Conservation (phyloP, 2,329 filamentous ascomycete genomes). For the Talaromyces sp. region DNA sequence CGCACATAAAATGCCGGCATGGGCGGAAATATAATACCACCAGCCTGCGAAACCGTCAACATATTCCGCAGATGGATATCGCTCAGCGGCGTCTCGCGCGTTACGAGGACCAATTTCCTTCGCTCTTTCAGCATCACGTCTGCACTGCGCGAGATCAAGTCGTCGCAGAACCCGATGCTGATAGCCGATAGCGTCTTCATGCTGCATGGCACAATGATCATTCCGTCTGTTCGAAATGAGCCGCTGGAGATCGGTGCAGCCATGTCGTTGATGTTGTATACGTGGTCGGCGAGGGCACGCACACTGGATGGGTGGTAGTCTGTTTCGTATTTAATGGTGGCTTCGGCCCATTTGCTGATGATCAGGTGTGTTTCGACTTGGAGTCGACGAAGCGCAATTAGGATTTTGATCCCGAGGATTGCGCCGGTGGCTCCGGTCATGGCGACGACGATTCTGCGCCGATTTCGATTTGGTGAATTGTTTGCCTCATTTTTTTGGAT, state of each 20-base stretch:
- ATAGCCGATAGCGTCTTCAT: constrained; percentile 42
- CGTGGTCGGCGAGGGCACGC: constrained; percentile 6
- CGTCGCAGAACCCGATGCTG: constrained; percentile 32
- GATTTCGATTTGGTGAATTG: too few species aligned
- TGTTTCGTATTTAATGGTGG: constrained; percentile 18
- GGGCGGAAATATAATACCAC: constrained; percentile 35
- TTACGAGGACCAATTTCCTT: constrained; percentile 27
- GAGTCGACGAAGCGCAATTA: constrained; percentile 18
- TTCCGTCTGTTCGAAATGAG: constrained; percentile 27
- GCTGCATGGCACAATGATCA: constrained; percentile 41
- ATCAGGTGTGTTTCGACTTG: constrained; percentile 22
- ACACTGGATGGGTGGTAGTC: constrained; percentile 3
- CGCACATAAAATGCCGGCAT: constrained; percentile 36
- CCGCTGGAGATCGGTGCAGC: constrained; percentile 19
- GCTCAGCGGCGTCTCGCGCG: constrained; percentile 34
- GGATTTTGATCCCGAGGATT: constrained; percentile 19
- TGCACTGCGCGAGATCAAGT: constrained; percentile 38
- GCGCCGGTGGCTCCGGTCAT: constrained; percentile 29
- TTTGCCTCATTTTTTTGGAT: too few species aligned
- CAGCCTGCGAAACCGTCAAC: constrained; percentile 9
- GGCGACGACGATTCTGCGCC: constrained; percentile 17
- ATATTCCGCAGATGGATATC: constrained; percentile 12
- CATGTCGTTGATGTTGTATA: constrained; percentile 19
- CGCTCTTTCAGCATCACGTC: constrained; percentile 40
- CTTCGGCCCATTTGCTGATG: constrained; percentile 24